A percentile compares a stretch with the other conserved stretches of the same genome.
Evolutionary conservation across 164 flowering plant genomes (phyloP).

Genomic region (Magnolia officinalis): DNA sequence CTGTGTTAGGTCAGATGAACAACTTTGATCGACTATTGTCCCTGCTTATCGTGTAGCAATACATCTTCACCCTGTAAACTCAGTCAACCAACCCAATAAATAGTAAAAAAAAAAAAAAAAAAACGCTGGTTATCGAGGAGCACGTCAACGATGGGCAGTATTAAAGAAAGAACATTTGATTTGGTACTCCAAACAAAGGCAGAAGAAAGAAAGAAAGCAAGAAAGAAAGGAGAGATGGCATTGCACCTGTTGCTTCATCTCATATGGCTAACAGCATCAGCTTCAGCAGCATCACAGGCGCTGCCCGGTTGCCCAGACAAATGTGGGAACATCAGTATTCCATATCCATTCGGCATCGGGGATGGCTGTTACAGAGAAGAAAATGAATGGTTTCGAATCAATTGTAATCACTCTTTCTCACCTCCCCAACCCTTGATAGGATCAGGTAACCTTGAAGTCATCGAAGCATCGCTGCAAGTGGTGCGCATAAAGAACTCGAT

Average conservation of each 20-base stretch:
- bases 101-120: too few relatives aligned
- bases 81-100: too few relatives aligned
- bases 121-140: too few relatives aligned
- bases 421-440: constrained; percentile 8
- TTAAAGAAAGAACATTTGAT: too few relatives aligned
- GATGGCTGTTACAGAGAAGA: not conserved
- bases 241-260: not conserved
- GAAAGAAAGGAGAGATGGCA: not conserved
- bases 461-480: constrained; percentile 1
- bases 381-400: not conserved
- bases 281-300: not conserved
- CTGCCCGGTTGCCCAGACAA: constrained; percentile 1
- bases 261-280: not conserved
- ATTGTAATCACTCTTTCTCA: not conserved
- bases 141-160: too few relatives aligned
- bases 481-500: not conserved
- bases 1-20: too few relatives aligned
- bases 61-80: too few relatives aligned
- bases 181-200: too few relatives aligned
- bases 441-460: not conserved
- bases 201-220: not conserved
- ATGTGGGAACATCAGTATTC: not conserved
- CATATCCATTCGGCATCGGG: constrained; percentile 4
- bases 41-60: too few relatives aligned
- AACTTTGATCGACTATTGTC: too few relatives aligned